A percentile compares a stretch with the other conserved stretches of the same genome.
Evolutionary conservation across 2,329 filamentous ascomycete genomes (phyloP).

Genomic region (Nothophaeocryptopus gaeumannii): DNA sequence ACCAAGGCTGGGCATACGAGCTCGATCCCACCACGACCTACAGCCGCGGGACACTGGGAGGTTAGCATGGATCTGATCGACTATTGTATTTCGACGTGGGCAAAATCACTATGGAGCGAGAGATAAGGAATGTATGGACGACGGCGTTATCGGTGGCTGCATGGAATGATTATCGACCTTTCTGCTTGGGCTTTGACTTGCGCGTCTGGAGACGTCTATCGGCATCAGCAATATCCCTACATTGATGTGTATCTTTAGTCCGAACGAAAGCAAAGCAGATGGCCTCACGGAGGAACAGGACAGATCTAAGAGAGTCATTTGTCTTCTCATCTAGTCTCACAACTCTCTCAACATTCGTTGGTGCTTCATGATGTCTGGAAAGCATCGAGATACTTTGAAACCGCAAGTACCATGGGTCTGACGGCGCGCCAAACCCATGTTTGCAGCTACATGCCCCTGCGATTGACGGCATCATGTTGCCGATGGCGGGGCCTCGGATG

Average conservation of each 20-base stretch:
- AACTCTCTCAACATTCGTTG: background rate
- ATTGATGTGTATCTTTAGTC: constrained; percentile 1
- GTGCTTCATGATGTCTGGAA: too few relatives aligned
- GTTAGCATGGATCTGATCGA: background rate
- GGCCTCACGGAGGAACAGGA: background rate
- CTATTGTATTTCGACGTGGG: background rate
- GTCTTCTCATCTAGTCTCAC: background rate
- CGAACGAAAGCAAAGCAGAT: constrained; percentile 3
- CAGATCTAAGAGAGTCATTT: background rate
- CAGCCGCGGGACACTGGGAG: constrained; percentile 1
- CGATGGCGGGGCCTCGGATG: too few relatives aligned
- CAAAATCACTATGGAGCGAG: background rate
- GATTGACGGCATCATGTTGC: too few relatives aligned
- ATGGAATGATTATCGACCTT: background rate
- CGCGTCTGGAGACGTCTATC: background rate
- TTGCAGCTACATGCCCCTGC: too few relatives aligned
- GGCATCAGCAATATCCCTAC: background rate
- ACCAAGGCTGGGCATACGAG: background rate
- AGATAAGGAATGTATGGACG: background rate
- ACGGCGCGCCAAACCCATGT: too few relatives aligned
- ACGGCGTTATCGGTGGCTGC: background rate
- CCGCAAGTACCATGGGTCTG: too few relatives aligned
- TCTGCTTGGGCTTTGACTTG: background rate
- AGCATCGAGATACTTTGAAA: too few relatives aligned
- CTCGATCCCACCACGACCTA: constrained; percentile 2